phyloP scores from a whole-genome alignment of 2,329 filamentous ascomycete genomes.

The Byssothecium circinans region DNA sequence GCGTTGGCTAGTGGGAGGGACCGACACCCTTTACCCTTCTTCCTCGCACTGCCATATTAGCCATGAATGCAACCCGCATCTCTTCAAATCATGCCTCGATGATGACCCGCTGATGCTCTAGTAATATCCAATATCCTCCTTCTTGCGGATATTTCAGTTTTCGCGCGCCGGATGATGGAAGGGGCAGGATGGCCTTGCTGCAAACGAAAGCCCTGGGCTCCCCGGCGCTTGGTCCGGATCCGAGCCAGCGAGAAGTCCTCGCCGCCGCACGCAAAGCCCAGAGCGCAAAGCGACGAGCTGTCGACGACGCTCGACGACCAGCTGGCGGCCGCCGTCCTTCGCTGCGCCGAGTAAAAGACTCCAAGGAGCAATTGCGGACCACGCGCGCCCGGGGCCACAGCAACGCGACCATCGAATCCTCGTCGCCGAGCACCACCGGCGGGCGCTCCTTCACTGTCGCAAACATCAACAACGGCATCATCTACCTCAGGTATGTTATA shows the following conservation, averaged over 20 bases:
- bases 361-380: conserved; percentile 38
- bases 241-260: conserved; percentile 29
- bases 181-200: conserved; percentile 41
- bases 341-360: conserved; percentile 42
- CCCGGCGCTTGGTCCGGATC: conserved; percentile 29
- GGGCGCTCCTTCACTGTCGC: conserved; percentile 51
- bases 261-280: conserved; percentile 28
- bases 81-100: conserved; percentile 22
- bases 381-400: conserved; percentile 34
- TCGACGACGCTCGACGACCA: conserved; percentile 23
- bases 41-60: conserved; percentile 23
- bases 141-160: conserved; percentile 11
- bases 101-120: neutral
- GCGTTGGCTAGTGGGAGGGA: conserved; percentile 22
- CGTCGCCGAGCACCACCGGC: conserved; percentile 25
- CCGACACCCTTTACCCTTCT: conserved; percentile 20
- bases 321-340: conserved; percentile 25
- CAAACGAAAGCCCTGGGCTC: conserved; percentile 31
- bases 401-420: conserved; percentile 37
- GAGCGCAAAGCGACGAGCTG: conserved; percentile 30
- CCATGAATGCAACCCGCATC: conserved; percentile 31
- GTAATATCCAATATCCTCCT: conserved; percentile 7
- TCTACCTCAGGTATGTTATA: conserved; percentile 50
- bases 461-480: conserved; percentile 52
- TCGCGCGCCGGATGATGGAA: conserved; percentile 34